phyloP scores from a whole-genome alignment of 495 filamentous ascomycete genomes.

The Neurospora hispaniola region DNA sequence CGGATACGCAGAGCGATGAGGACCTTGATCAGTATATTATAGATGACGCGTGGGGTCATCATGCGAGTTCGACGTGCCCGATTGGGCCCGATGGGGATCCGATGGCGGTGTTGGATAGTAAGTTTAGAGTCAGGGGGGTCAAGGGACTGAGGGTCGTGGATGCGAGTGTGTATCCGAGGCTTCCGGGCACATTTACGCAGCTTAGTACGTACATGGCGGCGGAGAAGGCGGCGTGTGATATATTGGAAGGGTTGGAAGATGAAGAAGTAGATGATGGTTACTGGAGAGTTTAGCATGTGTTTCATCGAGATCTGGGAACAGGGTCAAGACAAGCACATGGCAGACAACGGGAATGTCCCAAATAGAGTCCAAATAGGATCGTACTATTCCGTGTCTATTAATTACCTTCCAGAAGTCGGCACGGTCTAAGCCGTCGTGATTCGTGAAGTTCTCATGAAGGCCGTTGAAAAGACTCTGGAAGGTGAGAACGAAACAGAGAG shows the following conservation, averaged over 20 bases:
- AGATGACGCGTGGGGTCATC: conserved; percentile 47
- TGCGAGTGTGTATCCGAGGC: conserved; percentile 44
- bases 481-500: background rate
- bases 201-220: conserved; percentile 47
- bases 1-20: conserved; percentile 26
- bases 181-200: conserved; percentile 45
- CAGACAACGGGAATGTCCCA: no score
- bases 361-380: no score
- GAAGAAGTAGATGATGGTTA: no score
- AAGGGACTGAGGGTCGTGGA: conserved; percentile 52
- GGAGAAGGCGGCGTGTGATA: conserved; percentile 45
- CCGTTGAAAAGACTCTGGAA: background rate
- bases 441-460: background rate
- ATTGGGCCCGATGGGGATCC: conserved; percentile 47
- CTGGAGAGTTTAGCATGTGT: no score
- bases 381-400: background rate
- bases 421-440: background rate
- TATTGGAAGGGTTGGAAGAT: conserved; percentile 7
- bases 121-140: conserved; percentile 47
- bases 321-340: no score
- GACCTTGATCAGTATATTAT: conserved; percentile 39
- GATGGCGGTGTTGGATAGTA: conserved; percentile 47
- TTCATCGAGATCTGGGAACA: no score
- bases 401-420: background rate
- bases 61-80: conserved; percentile 42